Conservation (phyloP, 768 basidiomycete genomes). For the Boletus subparvulus region DNA sequence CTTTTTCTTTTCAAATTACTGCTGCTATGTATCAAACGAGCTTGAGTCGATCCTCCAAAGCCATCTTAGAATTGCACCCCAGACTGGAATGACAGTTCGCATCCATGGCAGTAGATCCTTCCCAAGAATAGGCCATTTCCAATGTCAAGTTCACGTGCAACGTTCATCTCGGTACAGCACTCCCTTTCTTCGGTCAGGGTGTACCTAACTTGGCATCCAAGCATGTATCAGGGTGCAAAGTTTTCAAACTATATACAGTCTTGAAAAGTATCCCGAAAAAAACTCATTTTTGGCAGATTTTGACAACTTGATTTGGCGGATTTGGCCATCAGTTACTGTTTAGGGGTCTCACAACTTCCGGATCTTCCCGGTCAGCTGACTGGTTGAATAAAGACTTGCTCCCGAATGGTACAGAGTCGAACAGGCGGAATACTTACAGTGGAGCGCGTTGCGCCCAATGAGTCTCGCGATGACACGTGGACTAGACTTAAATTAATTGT, state of each 20-base stretch:
- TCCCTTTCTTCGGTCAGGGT: not conserved
- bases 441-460: not conserved
- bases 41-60: not conserved
- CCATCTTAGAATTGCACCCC: not conserved
- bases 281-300: not conserved
- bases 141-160: constrained; percentile 17
- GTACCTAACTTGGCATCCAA: not conserved
- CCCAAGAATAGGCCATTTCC: constrained; percentile 20
- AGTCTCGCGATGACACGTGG: not conserved
- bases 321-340: not conserved
- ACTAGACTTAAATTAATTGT: not conserved
- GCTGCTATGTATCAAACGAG: not conserved
- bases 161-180: constrained; percentile 2
- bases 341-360: not conserved
- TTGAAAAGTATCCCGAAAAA: no score
- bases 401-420: not conserved
- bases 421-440: not conserved
- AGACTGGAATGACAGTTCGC: constrained; percentile 7
- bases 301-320: not conserved
- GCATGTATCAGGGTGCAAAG: not conserved
- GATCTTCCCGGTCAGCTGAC: not conserved
- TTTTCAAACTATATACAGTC: not conserved
- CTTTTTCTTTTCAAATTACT: constrained; percentile 4
- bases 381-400: not conserved
- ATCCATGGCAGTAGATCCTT: constrained; percentile 16